Evolutionary conservation across 108 stramenopile species (phyloP).

Genomic region (Cyclotella kingstonii): DNA sequence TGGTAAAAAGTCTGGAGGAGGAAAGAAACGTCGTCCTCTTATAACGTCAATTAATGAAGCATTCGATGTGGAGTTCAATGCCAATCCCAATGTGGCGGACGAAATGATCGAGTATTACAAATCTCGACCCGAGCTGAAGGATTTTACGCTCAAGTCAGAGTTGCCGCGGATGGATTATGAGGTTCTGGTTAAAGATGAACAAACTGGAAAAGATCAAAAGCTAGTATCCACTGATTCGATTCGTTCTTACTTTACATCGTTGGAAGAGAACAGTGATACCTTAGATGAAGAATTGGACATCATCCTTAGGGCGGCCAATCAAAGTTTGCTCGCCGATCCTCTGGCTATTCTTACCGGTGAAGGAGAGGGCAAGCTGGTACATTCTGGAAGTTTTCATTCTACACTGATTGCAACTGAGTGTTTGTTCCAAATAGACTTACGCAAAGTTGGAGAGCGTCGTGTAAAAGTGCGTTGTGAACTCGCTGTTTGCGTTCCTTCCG

Average conservation of each 20-base stretch:
- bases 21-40: slow-evolving; percentile 28
- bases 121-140: slow-evolving; percentile 57
- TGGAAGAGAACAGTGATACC: slow-evolving; percentile 12
- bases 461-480: slow-evolving; percentile 44
- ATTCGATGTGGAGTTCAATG: slow-evolving; percentile 74
- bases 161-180: slow-evolving; percentile 80
- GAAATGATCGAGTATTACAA: slow-evolving; percentile 72
- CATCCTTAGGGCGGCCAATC: slow-evolving; percentile 66
- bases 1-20: not conserved
- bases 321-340: slow-evolving; percentile 78
- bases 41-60: slow-evolving; percentile 56
- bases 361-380: slow-evolving; percentile 61
- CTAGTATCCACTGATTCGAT: slow-evolving; percentile 44
- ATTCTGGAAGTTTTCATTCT: slow-evolving; percentile 45
- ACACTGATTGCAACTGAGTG: slow-evolving; percentile 41
- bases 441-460: slow-evolving; percentile 43
- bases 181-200: slow-evolving; percentile 47
- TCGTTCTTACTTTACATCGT: slow-evolving; percentile 33
- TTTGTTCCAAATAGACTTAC: slow-evolving; percentile 41
- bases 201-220: slow-evolving; percentile 25
- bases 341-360: slow-evolving; percentile 66
- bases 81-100: slow-evolving; percentile 60
- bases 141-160: slow-evolving; percentile 79
- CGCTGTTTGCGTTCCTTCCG: slow-evolving; percentile 46
- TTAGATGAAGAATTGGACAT: slow-evolving; percentile 39